A percentile compares a stretch with the other conserved stretches of the same genome.
Conservation (phyloP, 768 basidiomycete genomes). For the Leucocoprinus sp. region DNA sequence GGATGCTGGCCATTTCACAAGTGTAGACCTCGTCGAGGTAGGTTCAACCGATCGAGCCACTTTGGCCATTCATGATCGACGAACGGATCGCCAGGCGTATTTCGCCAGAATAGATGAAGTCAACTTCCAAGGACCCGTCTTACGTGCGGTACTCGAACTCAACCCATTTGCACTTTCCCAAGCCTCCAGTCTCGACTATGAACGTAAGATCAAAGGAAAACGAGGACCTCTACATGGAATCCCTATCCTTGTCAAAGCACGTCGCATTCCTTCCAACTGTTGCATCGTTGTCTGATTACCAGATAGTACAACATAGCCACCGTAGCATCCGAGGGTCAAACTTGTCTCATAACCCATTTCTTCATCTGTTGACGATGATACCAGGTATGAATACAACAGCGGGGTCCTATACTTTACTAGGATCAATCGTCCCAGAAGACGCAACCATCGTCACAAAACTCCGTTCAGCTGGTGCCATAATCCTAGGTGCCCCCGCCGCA, state of each 20-base stretch:
- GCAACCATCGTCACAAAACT: conserved; percentile 37
- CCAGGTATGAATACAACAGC: conserved; percentile 40
- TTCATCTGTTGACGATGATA: neutral
- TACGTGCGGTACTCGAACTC: conserved; percentile 52
- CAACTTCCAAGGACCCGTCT: conserved; percentile 47
- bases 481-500: conserved; percentile 35
- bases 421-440: conserved; percentile 36
- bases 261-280: neutral
- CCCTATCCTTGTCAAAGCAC: conserved; percentile 41
- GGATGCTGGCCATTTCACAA: conserved; percentile 41
- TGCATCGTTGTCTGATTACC: neutral
- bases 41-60: no score
- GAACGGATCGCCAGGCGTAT: conserved; percentile 38
- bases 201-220: conserved; percentile 31
- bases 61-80: neutral
- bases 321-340: conserved; percentile 32
- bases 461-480: conserved; percentile 35
- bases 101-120: conserved; percentile 62
- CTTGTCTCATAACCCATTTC: neutral
- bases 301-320: conserved; percentile 41
- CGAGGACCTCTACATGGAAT: conserved; percentile 47
- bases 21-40: conserved; percentile 57
- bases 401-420: conserved; percentile 34
- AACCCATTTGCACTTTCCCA: conserved; percentile 45
- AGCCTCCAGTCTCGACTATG: conserved; percentile 43